Evolutionary conservation across 2,329 filamentous ascomycete genomes (phyloP).

Genomic region (Septoria petroselini): DNA sequence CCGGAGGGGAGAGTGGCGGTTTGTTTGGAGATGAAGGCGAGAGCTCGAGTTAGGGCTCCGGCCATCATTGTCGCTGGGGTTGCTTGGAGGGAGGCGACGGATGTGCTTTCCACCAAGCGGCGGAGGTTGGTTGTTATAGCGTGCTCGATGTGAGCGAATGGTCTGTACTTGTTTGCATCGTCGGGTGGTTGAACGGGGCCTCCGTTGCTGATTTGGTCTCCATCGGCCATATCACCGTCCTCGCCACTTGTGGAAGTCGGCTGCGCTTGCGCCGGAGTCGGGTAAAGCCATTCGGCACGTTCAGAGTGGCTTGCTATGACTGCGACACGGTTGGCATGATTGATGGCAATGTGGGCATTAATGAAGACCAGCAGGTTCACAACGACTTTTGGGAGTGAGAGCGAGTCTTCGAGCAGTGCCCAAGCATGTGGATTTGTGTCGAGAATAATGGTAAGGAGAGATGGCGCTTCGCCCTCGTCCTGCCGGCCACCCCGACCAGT

Average conservation of each 20-base stretch:
- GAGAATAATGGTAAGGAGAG: constrained; percentile 83
- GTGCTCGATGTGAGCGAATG: constrained; percentile 82
- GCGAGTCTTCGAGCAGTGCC: constrained; percentile 69
- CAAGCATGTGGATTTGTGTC: constrained; percentile 97
- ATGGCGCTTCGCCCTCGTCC: constrained; percentile 56
- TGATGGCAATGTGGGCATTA: constrained; percentile 92
- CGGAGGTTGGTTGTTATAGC: constrained; percentile 72
- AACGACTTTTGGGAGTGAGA: constrained; percentile 79
- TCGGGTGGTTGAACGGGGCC: constrained; percentile 37
- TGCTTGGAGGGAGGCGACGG: constrained; percentile 58
- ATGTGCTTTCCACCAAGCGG: constrained; percentile 68
- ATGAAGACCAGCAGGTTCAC: constrained; percentile 92
- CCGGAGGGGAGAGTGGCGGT: constrained; percentile 45
- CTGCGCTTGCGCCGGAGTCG: constrained; percentile 45
- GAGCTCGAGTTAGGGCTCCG: constrained; percentile 82
- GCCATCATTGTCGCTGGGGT: constrained; percentile 82
- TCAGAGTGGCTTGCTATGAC: constrained; percentile 86
- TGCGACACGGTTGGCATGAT: constrained; percentile 88
- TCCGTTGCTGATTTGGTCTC: constrained; percentile 23
- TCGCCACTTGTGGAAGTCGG: constrained; percentile 33
- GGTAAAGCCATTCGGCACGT: constrained; percentile 86
- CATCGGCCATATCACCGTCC: constrained; percentile 33
- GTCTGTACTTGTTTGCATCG: constrained; percentile 84
- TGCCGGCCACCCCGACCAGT: constrained; percentile 43
- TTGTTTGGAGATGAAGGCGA: constrained; percentile 86